phyloP scores from a whole-genome alignment of 768 basidiomycete species.

The Crepidotus variabilis region DNA sequence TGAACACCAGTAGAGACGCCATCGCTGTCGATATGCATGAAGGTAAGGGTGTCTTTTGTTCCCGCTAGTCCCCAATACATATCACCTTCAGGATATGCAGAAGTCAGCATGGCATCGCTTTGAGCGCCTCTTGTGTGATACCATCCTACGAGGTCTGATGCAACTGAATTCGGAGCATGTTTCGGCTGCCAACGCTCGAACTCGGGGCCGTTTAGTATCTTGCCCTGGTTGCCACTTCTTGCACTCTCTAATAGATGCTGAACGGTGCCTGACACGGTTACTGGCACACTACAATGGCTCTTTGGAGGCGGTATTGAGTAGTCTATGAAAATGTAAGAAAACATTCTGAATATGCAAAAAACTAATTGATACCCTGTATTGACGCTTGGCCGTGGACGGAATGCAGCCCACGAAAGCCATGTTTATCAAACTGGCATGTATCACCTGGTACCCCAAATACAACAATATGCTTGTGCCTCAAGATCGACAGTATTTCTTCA shows the following conservation, averaged over 20 bases:
- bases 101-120: not conserved
- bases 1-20: not conserved
- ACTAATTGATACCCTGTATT: no score
- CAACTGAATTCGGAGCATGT: conserved; percentile 1
- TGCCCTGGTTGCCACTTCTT: not conserved
- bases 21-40: conserved; percentile 5
- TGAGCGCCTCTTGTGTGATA: conserved; percentile 4
- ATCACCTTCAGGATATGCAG: conserved; percentile 2
- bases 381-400: no score
- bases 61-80: conserved; percentile 5
- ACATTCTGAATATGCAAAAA: no score
- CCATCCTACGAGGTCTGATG: conserved; percentile 9
- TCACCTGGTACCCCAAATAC: no score
- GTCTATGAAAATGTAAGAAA: not conserved
- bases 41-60: not conserved
- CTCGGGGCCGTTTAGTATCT: conserved; percentile 11
- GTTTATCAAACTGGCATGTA: no score
- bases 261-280: not conserved
- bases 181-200: no score
- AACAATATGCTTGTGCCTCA: no score
- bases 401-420: no score
- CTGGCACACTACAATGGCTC: not conserved
- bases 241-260: not conserved
- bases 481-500: not conserved
- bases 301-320: not conserved